Conservation (phyloP, 805 yeast species). For the Candida yuanshanica region DNA sequence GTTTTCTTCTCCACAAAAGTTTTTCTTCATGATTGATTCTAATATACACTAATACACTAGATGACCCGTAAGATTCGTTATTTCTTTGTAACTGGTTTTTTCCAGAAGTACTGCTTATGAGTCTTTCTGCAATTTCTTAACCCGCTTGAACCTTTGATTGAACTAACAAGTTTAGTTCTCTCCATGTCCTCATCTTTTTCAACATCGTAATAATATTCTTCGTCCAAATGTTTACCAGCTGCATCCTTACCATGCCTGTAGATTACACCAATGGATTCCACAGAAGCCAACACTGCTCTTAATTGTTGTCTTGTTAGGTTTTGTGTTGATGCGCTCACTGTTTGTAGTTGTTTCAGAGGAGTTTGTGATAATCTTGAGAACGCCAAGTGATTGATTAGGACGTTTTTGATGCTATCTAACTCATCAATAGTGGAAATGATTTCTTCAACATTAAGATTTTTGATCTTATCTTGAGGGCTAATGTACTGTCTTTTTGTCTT, state of each 20-base stretch:
- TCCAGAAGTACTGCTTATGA: constrained; percentile 70
- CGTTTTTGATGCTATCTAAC: constrained; percentile 50
- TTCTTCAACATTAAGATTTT: constrained; percentile 24
- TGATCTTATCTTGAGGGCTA: constrained; percentile 22
- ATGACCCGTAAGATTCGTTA: not conserved
- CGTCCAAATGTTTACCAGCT: constrained; percentile 90
- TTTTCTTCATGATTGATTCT: not conserved
- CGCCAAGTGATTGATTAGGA: constrained; percentile 79
- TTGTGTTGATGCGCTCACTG: constrained; percentile 53
- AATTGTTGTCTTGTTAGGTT: constrained; percentile 39
- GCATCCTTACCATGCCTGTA: constrained; percentile 92
- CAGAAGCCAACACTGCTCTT: constrained; percentile 36
- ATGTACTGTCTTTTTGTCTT: constrained; percentile 6
- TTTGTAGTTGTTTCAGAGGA: constrained; percentile 66
- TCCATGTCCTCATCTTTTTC: constrained; percentile 72
- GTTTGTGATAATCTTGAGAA: constrained; percentile 85
- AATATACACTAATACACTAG: not conserved
- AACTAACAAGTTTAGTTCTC: constrained; percentile 64
- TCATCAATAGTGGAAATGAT: constrained; percentile 32
- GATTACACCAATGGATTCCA: constrained; percentile 77
- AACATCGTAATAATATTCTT: constrained; percentile 85
- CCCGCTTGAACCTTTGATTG: constrained; percentile 74
- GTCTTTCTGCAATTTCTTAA: constrained; percentile 87
- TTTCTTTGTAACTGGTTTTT: constrained; percentile 32
- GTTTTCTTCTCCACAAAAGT: no score